Conservation (phyloP, 495 filamentous ascomycete species). For the Cryomyces minteri region DNA sequence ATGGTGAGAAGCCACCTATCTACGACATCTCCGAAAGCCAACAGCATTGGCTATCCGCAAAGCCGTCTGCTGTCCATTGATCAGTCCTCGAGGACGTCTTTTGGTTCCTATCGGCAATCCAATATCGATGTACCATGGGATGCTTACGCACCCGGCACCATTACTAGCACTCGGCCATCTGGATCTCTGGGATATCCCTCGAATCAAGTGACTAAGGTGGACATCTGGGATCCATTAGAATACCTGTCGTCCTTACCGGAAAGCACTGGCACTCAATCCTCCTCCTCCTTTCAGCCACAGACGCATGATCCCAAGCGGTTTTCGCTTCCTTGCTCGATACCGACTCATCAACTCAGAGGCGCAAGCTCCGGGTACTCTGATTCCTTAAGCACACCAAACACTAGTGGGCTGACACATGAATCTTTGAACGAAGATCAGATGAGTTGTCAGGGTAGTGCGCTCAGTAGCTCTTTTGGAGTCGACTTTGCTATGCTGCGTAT, state of each 20-base stretch:
- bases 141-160: no score
- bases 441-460: slow-evolving; percentile 17
- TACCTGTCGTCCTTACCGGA: not conserved
- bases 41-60: no score
- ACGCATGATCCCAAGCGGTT: not conserved
- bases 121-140: no score
- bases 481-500: slow-evolving; percentile 14
- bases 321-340: not conserved
- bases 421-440: slow-evolving; percentile 9
- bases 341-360: not conserved
- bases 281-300: not conserved
- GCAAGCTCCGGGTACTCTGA: not conserved
- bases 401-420: slow-evolving; percentile 6
- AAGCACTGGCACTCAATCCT: not conserved
- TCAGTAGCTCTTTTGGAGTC: slow-evolving; percentile 4
- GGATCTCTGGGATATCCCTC: no score
- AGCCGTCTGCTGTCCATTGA: no score
- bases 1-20: no score
- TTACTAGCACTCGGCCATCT: no score
- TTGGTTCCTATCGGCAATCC: no score
- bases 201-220: no score
- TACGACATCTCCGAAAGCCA: no score
- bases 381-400: slow-evolving; percentile 8
- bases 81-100: no score
- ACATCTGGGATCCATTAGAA: not conserved